Conservation (phyloP, 139 green algal genomes). For the Chloropicon primus region DNA sequence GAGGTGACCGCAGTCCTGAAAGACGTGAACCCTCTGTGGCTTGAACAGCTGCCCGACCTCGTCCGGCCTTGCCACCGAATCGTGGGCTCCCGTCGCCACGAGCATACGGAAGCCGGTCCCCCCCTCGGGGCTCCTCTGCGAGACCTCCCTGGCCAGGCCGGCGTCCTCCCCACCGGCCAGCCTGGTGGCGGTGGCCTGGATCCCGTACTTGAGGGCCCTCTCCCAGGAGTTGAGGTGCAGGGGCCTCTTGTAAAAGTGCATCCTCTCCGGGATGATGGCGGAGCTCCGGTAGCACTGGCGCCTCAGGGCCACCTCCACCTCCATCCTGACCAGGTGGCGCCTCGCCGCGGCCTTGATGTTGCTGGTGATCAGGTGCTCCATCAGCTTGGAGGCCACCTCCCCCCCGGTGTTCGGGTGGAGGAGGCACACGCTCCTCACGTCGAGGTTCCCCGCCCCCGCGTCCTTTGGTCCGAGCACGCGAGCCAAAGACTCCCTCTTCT, state of each 20-base stretch:
- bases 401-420: not conserved
- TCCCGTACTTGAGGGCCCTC: not conserved
- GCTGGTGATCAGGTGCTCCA: not conserved
- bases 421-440: not conserved
- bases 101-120: not conserved
- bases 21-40: constrained; percentile 16
- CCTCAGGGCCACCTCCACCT: not conserved
- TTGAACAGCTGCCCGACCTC: constrained; percentile 26
- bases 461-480: too few species aligned
- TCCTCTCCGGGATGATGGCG: not conserved
- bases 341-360: not conserved
- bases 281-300: not conserved
- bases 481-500: too few species aligned
- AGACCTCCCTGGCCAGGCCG: not conserved
- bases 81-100: constrained; percentile 30
- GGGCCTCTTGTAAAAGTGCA: not conserved
- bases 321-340: not conserved
- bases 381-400: not conserved
- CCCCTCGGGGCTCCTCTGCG: not conserved
- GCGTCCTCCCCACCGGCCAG: not conserved
- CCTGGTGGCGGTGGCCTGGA: not conserved
- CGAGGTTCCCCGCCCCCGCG: too few species aligned
- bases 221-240: not conserved
- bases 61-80: constrained; percentile 17
- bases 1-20: constrained; percentile 57